Base-by-base conservation (phyloP, 345 rosid species). In the Syzygium oleosum region DNA sequence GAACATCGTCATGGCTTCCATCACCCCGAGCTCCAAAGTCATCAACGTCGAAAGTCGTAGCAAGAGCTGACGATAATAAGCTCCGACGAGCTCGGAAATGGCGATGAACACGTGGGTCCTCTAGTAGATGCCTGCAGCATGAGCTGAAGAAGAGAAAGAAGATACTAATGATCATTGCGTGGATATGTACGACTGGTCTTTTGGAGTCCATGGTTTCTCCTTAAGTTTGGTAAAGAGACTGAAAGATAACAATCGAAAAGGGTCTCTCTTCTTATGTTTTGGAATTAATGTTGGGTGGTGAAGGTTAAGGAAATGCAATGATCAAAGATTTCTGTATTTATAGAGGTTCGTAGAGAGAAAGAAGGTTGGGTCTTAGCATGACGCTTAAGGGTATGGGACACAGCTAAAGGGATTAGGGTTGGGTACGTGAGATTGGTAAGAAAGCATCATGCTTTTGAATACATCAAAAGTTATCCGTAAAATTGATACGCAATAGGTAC, bases 1-100 rank as follows among this genome's bases (percentile, higher is more conserved):
- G 91, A 61, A 86, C 51, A 88, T 92, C 97, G 59, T 96, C 96
- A 15, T 86, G 58, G 31, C 9, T 84, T 54, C 97, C 97, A 61
- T 92, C 94, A 51, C 91, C 98, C 88, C 85, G 90, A 52, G 96
- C 95, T 87, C 96, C 96, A 87, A 90, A 96, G 85, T 93, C 91
- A 77, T 90, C 90, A 61, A 97, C 94, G 84, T 34, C 91, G 88
- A 94, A 46, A 16, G 85, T 87, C 46, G 49, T 83, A 19, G 88
- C 41, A 5, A 65, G 23, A 61, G 85, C 8, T 6, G 77, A 85
- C 34, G 21, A 58, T 9, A 43, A 22, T 9, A 31, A 84, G 46
- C 85, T 87, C 56, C 68, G 10, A 29, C 6, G 54, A 84, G 53
- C 59, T 51, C 10, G 25, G 46, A 41, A 7, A 29, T 38, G 59